Conservation (phyloP, 169 alveolate genomes). For the Eimeria tenella region DNA sequence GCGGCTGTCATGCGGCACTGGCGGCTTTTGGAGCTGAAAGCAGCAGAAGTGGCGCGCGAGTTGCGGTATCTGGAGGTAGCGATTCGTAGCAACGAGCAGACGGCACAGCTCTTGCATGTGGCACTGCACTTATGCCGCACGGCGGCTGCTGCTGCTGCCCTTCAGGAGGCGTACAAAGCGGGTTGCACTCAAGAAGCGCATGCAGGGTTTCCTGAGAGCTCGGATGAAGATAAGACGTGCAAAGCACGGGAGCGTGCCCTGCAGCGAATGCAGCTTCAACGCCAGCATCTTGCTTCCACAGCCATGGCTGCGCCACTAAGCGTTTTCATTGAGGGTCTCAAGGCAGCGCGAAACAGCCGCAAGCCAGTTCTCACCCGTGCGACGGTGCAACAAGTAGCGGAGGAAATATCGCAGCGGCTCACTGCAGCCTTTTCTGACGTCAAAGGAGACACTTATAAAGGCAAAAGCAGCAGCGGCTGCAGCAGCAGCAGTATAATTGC, state of each 20-base stretch:
- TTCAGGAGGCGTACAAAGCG: not conserved
- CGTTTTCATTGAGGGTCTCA: slow-evolving; percentile 13
- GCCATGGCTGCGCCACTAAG: slow-evolving; percentile 10
- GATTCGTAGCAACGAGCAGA: slow-evolving; percentile 6
- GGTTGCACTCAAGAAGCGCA: not conserved
- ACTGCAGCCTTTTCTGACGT: not conserved
- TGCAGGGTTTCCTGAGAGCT: not conserved
- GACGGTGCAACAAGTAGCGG: not conserved
- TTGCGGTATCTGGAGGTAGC: not conserved
- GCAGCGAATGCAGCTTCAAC: not conserved
- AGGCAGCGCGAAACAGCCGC: not conserved
- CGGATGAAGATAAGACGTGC: not conserved
- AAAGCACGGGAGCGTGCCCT: not conserved
- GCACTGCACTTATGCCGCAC: slow-evolving; percentile 22
- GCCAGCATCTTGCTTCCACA: not conserved
- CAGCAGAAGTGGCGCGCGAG: not conserved
- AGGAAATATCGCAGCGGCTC: slow-evolving; percentile 21
- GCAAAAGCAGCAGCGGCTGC: slow-evolving; percentile 6
- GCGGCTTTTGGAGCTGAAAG: not conserved
- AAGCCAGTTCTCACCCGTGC: not conserved
- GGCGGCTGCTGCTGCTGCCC: slow-evolving; percentile 31
- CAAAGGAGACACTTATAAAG: not conserved
- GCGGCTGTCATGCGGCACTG: slow-evolving; percentile 16
- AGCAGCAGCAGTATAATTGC: not conserved
- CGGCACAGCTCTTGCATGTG: slow-evolving; percentile 21